Conservation (phyloP, 768 basidiomycete genomes). For the Tylopilus plumbeoviolaceoides region DNA sequence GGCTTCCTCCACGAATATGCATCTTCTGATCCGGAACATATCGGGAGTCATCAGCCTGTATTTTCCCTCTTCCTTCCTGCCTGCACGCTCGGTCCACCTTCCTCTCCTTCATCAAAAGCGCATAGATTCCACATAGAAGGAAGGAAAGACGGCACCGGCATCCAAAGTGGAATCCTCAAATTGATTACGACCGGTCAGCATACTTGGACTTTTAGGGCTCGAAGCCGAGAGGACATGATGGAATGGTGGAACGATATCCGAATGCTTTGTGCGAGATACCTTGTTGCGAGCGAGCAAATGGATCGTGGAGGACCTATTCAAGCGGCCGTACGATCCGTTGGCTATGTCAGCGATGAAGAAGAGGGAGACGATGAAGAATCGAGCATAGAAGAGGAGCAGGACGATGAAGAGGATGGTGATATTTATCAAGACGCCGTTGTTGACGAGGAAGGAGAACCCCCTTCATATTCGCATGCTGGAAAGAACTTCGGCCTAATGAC, state of each 20-base stretch:
- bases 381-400: slow-evolving; percentile 40
- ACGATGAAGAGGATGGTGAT: slow-evolving; percentile 51
- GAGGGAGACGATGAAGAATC: slow-evolving; percentile 55
- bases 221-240: slow-evolving; percentile 96
- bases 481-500: slow-evolving; percentile 39
- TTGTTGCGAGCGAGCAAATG: slow-evolving; percentile 91
- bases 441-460: slow-evolving; percentile 48
- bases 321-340: slow-evolving; percentile 84
- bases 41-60: slow-evolving; percentile 52
- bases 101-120: slow-evolving; percentile 55
- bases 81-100: slow-evolving; percentile 94
- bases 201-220: slow-evolving; percentile 87
- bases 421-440: slow-evolving; percentile 37
- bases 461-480: slow-evolving; percentile 54
- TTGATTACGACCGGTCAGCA: slow-evolving; percentile 40
- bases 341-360: slow-evolving; percentile 79
- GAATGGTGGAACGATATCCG: slow-evolving; percentile 99
- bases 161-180: slow-evolving; percentile 53
- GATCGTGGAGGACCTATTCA: slow-evolving; percentile 90
- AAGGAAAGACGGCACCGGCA: slow-evolving; percentile 70
- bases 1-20: slow-evolving; percentile 94
- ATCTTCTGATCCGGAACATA: slow-evolving; percentile 63
- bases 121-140: slow-evolving; percentile 99
- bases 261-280: slow-evolving; percentile 90
- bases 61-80: slow-evolving; percentile 91